Evolutionary conservation across 1,284 basidiomycete genomes (phyloP), one percentile per base, ranked within the genome.

Genomic region (Ganoderma lucidum): DNA sequence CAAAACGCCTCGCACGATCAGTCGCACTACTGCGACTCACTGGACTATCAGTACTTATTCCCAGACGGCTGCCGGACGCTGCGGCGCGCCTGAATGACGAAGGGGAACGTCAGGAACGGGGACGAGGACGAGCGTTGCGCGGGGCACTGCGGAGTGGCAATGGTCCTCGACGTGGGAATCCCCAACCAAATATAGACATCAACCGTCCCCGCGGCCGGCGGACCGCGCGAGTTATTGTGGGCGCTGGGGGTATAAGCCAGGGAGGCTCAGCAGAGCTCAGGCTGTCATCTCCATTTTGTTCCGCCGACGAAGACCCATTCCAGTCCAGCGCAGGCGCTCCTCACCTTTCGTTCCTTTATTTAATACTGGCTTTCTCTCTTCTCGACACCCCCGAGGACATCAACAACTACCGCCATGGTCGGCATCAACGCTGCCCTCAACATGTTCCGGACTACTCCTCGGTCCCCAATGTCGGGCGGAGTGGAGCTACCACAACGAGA

Each of bases 401-500:
- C 65, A 63, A 63, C 59, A 23, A 68, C 73, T 14, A 66, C 67
- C 53, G 51, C 69, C 66, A 72, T 74, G 68, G 74, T 71, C 51
- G 73, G 72, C n/a, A 64, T 75, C 17, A 73, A 72, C 17, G 73
- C 70, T 58, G 71, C 72, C 6, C 64, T 76, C 65, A 73, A 63
- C 55, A 71, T 75, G 51, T 68, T 76, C 14, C 69, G 71, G 28
- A 63, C 56, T 4, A 55, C 73, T 14, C 67, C 72, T 8, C 53
- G 53, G 28, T 35, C 41, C 23, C 39, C 51, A 9, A 28, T 77
- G 39, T 61, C 73, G 10, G 80, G 80, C 23, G 78, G 79, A 73
- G 70, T 81, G 15, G 80, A 77, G 59, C 76, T 82, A 2, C 76
- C 80, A 3, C 55, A 77, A 63, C 23, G 45, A 8, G 72, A 79